Percentiles rank a stretch among this genome's conserved stretches.
Evolutionary conservation across 768 basidiomycete genomes (phyloP).

Genomic region (Suillus placidus): DNA sequence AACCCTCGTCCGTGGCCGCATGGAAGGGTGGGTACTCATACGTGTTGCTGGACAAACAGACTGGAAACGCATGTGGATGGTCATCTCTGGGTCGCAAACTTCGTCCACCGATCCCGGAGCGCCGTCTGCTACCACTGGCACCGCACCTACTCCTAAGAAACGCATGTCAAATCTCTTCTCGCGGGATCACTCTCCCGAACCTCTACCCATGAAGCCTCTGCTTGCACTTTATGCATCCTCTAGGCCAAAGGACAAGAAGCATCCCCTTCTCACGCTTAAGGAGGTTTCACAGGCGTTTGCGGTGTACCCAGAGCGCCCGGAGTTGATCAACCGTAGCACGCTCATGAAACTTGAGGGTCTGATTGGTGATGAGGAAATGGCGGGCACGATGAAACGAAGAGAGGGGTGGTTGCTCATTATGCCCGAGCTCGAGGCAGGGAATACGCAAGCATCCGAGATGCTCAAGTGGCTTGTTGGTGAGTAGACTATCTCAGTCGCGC

Average conservation of each 20-base stretch:
- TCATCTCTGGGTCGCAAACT: conserved; percentile 52
- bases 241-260: conserved; percentile 77
- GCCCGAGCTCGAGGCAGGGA: conserved; percentile 76
- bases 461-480: conserved; percentile 87
- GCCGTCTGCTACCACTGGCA: conserved; percentile 17
- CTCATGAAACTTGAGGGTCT: conserved; percentile 90
- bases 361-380: conserved; percentile 75
- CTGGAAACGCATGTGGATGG: conserved; percentile 92
- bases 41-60: conserved; percentile 97
- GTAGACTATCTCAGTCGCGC: conserved; percentile 26
- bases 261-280: conserved; percentile 66
- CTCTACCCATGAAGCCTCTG: conserved; percentile 38
- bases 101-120: conserved; percentile 29
- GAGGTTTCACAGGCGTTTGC: conserved; percentile 85
- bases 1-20: conserved; percentile 66
- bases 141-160: conserved; percentile 34
- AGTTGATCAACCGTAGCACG: conserved; percentile 85
- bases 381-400: conserved; percentile 63
- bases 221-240: conserved; percentile 64
- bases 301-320: conserved; percentile 95
- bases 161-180: conserved; percentile 70
- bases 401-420: conserved; percentile 91
- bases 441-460: conserved; percentile 77
- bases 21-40: conserved; percentile 92
- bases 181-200: conserved; percentile 44